Conservation (phyloP, 1,139 yeast genomes). For the Pneumocystis sp. region DNA sequence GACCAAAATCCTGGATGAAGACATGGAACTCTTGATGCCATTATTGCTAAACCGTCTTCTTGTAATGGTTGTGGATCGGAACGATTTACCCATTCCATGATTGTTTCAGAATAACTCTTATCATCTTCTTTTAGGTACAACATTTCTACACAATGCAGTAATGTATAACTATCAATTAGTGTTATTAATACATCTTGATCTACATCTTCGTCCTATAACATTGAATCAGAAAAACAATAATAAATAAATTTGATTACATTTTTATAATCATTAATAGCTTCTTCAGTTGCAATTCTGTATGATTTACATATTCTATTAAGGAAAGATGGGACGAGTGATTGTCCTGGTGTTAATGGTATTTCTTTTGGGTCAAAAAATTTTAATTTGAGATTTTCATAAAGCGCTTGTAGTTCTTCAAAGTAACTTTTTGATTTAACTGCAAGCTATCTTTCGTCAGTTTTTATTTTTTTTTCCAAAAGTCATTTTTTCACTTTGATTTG, state of each 20-base stretch:
- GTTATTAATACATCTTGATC: constrained; percentile 2
- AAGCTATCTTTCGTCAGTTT: neutral
- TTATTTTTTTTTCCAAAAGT: neutral
- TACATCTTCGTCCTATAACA: neutral
- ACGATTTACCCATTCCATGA: neutral
- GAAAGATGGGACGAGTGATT: neutral
- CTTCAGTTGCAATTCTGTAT: neutral
- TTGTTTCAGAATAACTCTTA: neutral
- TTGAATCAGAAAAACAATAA: neutral
- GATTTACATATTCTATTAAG: neutral
- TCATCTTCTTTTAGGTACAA: neutral
- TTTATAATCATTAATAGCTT: neutral
- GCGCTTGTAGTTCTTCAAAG: neutral
- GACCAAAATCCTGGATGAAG: constrained; percentile 1
- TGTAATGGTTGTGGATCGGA: constrained; percentile 1
- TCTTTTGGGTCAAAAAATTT: neutral
- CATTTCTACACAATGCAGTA: neutral
- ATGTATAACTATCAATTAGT: neutral
- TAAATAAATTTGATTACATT: neutral
- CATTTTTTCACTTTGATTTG: neutral
- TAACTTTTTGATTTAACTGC: neutral
- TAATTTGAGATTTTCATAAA: neutral
- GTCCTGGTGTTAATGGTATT: neutral
- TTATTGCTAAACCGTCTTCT: neutral
- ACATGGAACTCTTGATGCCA: constrained; percentile 1